phyloP scores from a whole-genome alignment of 2,329 filamentous ascomycete species.

The Pseudopyrenochaeta lycopersici region DNA sequence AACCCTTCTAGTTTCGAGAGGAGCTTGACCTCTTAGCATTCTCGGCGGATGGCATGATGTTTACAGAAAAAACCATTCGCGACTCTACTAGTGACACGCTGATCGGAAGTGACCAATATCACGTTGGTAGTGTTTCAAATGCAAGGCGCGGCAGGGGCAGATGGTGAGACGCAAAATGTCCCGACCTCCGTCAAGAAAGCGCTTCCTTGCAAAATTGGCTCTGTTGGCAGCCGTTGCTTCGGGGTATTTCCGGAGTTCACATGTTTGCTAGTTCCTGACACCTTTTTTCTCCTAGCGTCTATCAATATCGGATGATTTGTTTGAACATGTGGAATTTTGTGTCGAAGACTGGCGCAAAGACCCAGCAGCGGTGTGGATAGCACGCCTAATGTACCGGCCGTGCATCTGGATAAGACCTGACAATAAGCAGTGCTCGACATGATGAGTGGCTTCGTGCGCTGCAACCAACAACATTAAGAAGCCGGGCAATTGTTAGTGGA shows the following conservation, averaged over 20 bases:
- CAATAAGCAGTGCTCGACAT: too few species aligned
- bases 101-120: conserved; percentile 18
- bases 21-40: conserved; percentile 24
- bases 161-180: conserved; percentile 32
- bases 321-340: too few species aligned
- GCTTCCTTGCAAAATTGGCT: neutral
- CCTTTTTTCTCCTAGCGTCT: neutral
- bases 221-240: neutral
- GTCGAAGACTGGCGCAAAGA: too few species aligned
- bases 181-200: conserved; percentile 4
- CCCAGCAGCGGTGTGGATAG: too few species aligned
- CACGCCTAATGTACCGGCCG: too few species aligned
- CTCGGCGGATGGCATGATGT: conserved; percentile 24
- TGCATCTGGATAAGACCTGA: too few species aligned
- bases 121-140: conserved; percentile 31
- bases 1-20: conserved; percentile 33
- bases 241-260: neutral
- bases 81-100: conserved; percentile 15
- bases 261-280: neutral
- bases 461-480: neutral
- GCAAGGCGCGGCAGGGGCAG: conserved; percentile 29
- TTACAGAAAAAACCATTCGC: conserved; percentile 28
- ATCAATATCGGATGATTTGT: too few species aligned
- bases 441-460: too few species aligned
- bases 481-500: conserved; percentile 1